These are phyloP conservation scores for Pestalotiopsis sp. DNA, from an alignment of 2,329 filamentous ascomycete genomes.

Conservation along the genomic window DNA sequence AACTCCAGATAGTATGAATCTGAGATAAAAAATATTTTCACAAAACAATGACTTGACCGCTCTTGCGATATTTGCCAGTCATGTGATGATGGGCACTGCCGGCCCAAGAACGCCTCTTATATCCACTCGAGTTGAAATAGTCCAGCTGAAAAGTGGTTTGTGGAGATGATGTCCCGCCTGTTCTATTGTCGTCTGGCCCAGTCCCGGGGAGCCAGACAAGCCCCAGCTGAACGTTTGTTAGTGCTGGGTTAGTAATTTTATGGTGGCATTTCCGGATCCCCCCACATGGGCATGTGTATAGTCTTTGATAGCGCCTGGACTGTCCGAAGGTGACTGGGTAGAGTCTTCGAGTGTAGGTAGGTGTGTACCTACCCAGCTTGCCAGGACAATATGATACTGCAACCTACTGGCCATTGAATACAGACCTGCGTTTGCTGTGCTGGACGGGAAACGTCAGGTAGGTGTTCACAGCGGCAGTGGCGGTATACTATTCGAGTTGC, in stretches of 20 bases:
- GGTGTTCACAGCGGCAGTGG: too few relatives aligned
- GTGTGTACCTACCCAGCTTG: background rate
- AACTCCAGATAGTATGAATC: background rate
- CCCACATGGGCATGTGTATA: background rate
- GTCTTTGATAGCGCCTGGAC: background rate
- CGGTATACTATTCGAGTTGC: too few relatives aligned
- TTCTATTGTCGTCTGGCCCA: background rate
- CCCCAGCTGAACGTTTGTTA: background rate
- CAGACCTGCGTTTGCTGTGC: too few relatives aligned
- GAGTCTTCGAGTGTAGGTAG: background rate
- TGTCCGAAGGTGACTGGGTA: background rate
- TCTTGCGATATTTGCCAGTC: too few relatives aligned
- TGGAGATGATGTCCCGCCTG: background rate
- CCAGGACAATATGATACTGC: background rate
- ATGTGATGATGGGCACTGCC: too few relatives aligned
- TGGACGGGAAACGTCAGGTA: too few relatives aligned
- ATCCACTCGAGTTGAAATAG: background rate
- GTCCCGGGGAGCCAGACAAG: background rate
- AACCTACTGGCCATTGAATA: too few relatives aligned
- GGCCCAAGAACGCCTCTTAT: too few relatives aligned
- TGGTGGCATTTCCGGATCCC: background rate
- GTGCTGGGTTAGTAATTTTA: background rate
- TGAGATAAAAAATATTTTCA: background rate
- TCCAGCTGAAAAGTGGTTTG: background rate
- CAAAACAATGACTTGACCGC: too few relatives aligned